Base-by-base conservation (phyloP, 768 basidiomycete species). In the Galerina sulciceps region DNA sequence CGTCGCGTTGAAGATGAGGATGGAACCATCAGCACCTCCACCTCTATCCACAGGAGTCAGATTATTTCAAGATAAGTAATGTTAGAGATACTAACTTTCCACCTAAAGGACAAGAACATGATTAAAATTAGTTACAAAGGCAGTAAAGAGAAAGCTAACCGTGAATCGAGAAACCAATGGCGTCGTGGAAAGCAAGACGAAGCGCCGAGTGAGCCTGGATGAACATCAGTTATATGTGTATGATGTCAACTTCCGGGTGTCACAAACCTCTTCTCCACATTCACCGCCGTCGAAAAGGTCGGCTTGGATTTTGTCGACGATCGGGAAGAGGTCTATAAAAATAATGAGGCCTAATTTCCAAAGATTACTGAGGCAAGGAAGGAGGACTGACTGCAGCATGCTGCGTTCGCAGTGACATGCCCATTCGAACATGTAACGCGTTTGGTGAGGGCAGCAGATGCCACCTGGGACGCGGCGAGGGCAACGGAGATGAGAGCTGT, bases 221-320 rank as follows among this genome's bases (percentile, higher is more conserved):
- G 23, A 18, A 10, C 44, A 35, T 26, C 17, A 23, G 14, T n/a
- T n/a, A n/a, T n/a, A n/a, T 8, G 10, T 26, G 26, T 26, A 26
- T 3, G 23, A 34, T n/a, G 13, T 10, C 22, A 15, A n/a, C 14
- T 15, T 31, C 42, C 11, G 41, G 50, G 15, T 23, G 56, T 26
- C 61, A 67, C 53, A 68, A 10, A 70, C 71, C 49, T 70, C 68
- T 58, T 73, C 72, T 34, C 72, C 71, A 50, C 75, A 76, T 55
- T 73, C 66, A 23, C 68, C 69, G 26, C 63, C 63, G 34, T 73
- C 69, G 66, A 75, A 74, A 18, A 75, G 66, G 45, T 66, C 70
- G 20, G 63, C 46, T 56, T 74, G 72, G 23, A 75, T 58, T 53
- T 70, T 65, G 63, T 72, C 56, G 18, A 67, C 63, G 42, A 63